These are phyloP conservation scores for Lanmaoa rubissima DNA, from an alignment of 768 basidiomycete genomes.

Conservation along the genomic window DNA sequence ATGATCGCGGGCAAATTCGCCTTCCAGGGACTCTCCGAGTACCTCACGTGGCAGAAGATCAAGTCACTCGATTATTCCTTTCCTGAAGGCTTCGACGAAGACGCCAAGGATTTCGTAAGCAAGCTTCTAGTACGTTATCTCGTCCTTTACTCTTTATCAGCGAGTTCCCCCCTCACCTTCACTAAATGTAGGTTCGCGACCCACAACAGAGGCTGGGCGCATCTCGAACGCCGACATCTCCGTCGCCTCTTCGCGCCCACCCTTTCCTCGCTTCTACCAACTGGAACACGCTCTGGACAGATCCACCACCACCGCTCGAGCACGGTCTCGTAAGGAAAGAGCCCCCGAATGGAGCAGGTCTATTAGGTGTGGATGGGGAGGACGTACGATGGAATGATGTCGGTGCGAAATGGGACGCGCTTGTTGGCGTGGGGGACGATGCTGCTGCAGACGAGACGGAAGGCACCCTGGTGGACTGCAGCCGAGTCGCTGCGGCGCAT, in stretches of 20 bases:
- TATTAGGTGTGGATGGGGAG: slow-evolving; percentile 29
- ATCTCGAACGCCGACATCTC: slow-evolving; percentile 36
- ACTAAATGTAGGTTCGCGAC: slow-evolving; percentile 50
- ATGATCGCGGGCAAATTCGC: slow-evolving; percentile 90
- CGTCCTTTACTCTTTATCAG: not conserved
- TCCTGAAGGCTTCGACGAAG: slow-evolving; percentile 79
- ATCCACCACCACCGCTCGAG: slow-evolving; percentile 55
- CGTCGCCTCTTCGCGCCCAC: slow-evolving; percentile 53
- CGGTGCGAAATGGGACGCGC: slow-evolving; percentile 52
- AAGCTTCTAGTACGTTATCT: slow-evolving; percentile 58
- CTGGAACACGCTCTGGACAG: slow-evolving; percentile 68
- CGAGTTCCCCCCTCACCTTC: not conserved
- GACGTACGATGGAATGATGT: slow-evolving; percentile 49
- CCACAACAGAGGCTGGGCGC: slow-evolving; percentile 62
- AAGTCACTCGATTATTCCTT: slow-evolving; percentile 84
- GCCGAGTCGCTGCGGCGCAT: not conserved
- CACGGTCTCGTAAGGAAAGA: slow-evolving; percentile 57
- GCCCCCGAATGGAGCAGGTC: slow-evolving; percentile 12
- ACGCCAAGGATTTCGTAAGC: slow-evolving; percentile 78
- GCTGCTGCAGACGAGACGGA: slow-evolving; percentile 18
- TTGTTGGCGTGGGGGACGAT: slow-evolving; percentile 34
- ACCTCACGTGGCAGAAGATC: slow-evolving; percentile 94
- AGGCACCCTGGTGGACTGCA: slow-evolving; percentile 2
- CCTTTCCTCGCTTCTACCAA: slow-evolving; percentile 57
- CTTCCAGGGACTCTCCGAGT: slow-evolving; percentile 89